phyloP scores from a whole-genome alignment of 768 basidiomycete species.

The Asterophora parasitica region DNA sequence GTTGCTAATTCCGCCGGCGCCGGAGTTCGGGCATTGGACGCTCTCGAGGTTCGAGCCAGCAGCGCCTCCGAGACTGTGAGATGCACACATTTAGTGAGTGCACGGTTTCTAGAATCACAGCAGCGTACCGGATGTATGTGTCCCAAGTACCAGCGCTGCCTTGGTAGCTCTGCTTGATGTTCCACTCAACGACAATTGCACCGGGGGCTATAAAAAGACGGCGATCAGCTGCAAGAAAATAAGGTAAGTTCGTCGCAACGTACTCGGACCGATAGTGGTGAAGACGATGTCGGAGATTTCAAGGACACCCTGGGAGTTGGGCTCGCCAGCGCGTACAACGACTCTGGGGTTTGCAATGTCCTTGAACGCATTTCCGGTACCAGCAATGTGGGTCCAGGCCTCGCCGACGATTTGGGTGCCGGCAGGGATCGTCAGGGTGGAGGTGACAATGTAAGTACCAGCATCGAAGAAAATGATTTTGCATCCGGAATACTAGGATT shows the following conservation, averaged over 20 bases:
- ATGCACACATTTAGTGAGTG: not conserved
- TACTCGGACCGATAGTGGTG: constrained; percentile 21
- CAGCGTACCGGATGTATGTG: constrained; percentile 41
- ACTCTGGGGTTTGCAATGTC: constrained; percentile 38
- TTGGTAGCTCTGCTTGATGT: constrained; percentile 45
- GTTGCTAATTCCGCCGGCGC: constrained; percentile 33
- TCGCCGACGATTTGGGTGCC: constrained; percentile 58
- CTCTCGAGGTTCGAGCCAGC: constrained; percentile 50
- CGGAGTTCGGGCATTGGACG: constrained; percentile 40
- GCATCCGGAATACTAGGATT: constrained; percentile 54
- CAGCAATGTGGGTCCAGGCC: constrained; percentile 54
- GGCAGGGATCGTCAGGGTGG: constrained; percentile 50
- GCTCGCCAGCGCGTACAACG: constrained; percentile 48
- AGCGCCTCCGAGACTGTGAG: constrained; percentile 37
- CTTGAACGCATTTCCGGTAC: constrained; percentile 43
- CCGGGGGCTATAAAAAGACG: constrained; percentile 34
- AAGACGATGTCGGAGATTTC: constrained; percentile 51
- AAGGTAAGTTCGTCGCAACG: not conserved
- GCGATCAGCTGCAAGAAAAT: not conserved
- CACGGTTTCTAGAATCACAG: not conserved
- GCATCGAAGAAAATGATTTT: constrained; percentile 84
- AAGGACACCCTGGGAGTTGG: constrained; percentile 42
- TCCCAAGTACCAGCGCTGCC: constrained; percentile 58
- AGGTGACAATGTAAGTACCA: constrained; percentile 50
- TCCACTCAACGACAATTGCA: constrained; percentile 67